Percentiles rank a stretch among this genome's conserved stretches.
Conservation (phyloP, 805 yeast genomes). For the Kluyveromyces siamensis region DNA sequence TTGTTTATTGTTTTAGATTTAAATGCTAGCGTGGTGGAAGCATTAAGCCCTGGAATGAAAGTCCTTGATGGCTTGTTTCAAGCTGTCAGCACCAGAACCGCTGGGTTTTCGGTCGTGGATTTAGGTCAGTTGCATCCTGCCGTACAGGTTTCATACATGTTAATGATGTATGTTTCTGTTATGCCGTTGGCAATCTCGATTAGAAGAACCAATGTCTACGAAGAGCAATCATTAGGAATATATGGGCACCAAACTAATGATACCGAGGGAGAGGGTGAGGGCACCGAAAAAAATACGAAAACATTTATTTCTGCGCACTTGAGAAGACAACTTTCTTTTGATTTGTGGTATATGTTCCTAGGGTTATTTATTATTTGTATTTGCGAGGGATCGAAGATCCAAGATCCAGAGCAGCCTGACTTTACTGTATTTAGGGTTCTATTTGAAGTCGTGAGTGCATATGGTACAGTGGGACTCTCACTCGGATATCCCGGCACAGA, state of each 20-base stretch:
- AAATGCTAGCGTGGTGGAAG: conserved; percentile 40
- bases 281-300: conserved; percentile 28
- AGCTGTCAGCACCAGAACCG: conserved; percentile 88
- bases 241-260: conserved; percentile 34
- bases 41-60: conserved; percentile 55
- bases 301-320: conserved; percentile 80
- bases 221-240: conserved; percentile 94
- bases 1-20: conserved; percentile 75
- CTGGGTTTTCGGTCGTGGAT: conserved; percentile 75
- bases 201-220: conserved; percentile 94
- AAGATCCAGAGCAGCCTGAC: conserved; percentile 33
- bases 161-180: conserved; percentile 98
- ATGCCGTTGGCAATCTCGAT: conserved; percentile 93
- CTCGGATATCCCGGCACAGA: conserved; percentile 65
- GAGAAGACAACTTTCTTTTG: conserved; percentile 86
- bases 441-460: conserved; percentile 89
- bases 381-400: conserved; percentile 63
- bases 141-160: conserved; percentile 83
- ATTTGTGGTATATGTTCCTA: conserved; percentile 85
- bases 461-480: conserved; percentile 93
- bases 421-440: conserved; percentile 65
- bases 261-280: conserved; percentile 18
- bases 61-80: conserved; percentile 81
- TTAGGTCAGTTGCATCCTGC: conserved; percentile 73
- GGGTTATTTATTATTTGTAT: conserved; percentile 83